Evolutionary conservation across 2,329 filamentous ascomycete genomes (phyloP).

Genomic region (Fusarium penzigii): DNA sequence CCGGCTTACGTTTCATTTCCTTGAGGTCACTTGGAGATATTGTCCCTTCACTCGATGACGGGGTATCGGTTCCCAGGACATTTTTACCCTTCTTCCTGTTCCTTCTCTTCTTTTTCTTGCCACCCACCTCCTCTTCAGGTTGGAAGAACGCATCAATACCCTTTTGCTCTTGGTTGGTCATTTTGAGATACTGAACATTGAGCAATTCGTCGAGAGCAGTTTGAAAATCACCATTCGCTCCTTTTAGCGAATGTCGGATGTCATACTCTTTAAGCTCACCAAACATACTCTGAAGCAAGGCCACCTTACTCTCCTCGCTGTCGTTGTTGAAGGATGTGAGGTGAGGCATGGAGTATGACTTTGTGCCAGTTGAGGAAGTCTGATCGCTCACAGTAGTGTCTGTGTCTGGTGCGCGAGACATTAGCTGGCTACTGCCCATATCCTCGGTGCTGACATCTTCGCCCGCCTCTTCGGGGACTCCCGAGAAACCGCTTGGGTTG

Average conservation of each 20-base stretch:
- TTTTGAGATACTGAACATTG: constrained; percentile 75
- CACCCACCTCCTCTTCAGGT: constrained; percentile 45
- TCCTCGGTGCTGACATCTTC: constrained; percentile 26
- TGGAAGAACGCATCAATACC: constrained; percentile 82
- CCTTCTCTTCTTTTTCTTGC: constrained; percentile 40
- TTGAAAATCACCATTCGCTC: constrained; percentile 66
- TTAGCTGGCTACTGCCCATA: constrained; percentile 32
- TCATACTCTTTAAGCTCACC: constrained; percentile 66
- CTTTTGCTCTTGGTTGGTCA: constrained; percentile 63
- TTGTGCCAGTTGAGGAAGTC: constrained; percentile 25
- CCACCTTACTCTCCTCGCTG: constrained; percentile 62
- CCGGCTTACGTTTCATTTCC: constrained; percentile 34
- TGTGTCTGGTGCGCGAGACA: constrained; percentile 30
- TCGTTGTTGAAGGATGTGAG: constrained; percentile 40
- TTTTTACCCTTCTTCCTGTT: constrained; percentile 35
- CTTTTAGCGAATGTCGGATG: constrained; percentile 66
- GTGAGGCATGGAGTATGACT: constrained; percentile 24
- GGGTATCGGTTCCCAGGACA: constrained; percentile 7
- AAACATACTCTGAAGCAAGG: constrained; percentile 70
- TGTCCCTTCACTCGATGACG: constrained; percentile 16
- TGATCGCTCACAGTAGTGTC: constrained; percentile 31
- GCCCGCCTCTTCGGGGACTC: constrained; percentile 31
- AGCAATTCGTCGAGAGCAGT: constrained; percentile 78
- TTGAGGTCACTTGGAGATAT: constrained; percentile 21
- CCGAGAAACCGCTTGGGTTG: constrained; percentile 72